Evolutionary conservation across 2,329 filamentous ascomycete genomes (phyloP).

Genomic region (Botrytis sinoallii): DNA sequence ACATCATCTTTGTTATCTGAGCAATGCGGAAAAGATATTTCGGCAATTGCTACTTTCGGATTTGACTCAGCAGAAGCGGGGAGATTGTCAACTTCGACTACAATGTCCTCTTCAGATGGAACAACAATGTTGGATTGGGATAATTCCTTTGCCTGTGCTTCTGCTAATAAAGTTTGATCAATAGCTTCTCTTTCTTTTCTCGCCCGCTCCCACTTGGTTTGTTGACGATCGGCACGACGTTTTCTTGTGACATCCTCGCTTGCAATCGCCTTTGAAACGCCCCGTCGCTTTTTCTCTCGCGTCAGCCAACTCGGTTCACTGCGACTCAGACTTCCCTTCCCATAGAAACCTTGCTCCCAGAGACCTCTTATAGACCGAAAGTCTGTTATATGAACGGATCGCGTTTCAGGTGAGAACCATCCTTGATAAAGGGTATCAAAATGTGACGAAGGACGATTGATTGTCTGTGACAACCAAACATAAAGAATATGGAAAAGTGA

Average conservation of each 20-base stretch:
- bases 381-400: constrained; percentile 81
- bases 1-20: not conserved
- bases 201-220: constrained; percentile 90
- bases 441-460: constrained; percentile 63
- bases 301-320: constrained; percentile 94
- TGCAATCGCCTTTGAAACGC: constrained; percentile 62
- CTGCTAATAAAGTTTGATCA: constrained; percentile 62
- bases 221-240: constrained; percentile 74
- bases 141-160: constrained; percentile 36
- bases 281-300: constrained; percentile 70
- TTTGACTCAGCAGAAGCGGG: not conserved
- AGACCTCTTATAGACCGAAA: constrained; percentile 70
- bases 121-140: not conserved
- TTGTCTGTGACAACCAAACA: constrained; percentile 70
- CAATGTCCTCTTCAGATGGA: not conserved
- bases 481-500: constrained; percentile 79
- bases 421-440: constrained; percentile 64
- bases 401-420: constrained; percentile 76
- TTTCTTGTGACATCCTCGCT: constrained; percentile 78
- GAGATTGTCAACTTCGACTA: not conserved
- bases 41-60: not conserved
- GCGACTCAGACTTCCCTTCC: constrained; percentile 87
- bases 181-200: constrained; percentile 81
- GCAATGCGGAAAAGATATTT: not conserved
- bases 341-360: constrained; percentile 98